Evolutionary conservation across 495 filamentous ascomycete species (phyloP).

Genomic region (Neurospora sp.): DNA sequence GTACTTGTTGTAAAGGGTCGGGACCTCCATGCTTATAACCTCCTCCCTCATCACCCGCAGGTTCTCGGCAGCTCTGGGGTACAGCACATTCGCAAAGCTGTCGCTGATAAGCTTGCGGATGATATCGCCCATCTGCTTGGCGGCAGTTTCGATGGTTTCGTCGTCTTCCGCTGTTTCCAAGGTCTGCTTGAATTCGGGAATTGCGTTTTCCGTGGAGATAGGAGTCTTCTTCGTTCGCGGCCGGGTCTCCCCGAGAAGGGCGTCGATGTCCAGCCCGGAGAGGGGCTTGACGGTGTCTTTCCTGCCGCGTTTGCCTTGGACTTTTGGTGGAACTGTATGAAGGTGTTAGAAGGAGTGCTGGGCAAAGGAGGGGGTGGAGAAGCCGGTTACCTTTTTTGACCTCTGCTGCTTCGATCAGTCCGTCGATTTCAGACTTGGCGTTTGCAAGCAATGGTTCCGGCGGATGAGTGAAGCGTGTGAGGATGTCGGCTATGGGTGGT

Average conservation of each 20-base stretch:
- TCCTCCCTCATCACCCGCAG: conserved; percentile 71
- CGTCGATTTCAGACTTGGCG: conserved; percentile 45
- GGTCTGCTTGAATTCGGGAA: conserved; percentile 86
- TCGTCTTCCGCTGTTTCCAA: conserved; percentile 53
- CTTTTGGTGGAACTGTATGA: conserved; percentile 63
- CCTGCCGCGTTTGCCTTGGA: conserved; percentile 59
- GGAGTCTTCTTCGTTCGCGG: conserved; percentile 29
- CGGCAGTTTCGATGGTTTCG: conserved; percentile 53
- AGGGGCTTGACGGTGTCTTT: conserved; percentile 71
- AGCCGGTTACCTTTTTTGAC: conserved; percentile 58
- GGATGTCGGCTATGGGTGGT: conserved; percentile 52
- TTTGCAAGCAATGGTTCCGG: conserved; percentile 54
- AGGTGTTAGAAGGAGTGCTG: background rate
- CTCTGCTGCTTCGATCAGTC: conserved; percentile 57
- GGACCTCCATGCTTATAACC: conserved; percentile 65
- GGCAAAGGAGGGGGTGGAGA: background rate
- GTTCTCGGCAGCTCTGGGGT: conserved; percentile 65
- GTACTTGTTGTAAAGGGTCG: conserved; percentile 67
- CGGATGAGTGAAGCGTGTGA: conserved; percentile 67
- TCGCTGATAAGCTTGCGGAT: conserved; percentile 57
- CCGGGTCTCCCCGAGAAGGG: conserved; percentile 50
- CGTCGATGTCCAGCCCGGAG: conserved; percentile 81
- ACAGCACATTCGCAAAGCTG: conserved; percentile 65
- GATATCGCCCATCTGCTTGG: conserved; percentile 63
- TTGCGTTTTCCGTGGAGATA: conserved; percentile 70